A percentile compares a stretch with the other conserved stretches of the same genome.
phyloP scores from a whole-genome alignment of 73 alveolate genomes.

The Blepharisma stoltei region DNA sequence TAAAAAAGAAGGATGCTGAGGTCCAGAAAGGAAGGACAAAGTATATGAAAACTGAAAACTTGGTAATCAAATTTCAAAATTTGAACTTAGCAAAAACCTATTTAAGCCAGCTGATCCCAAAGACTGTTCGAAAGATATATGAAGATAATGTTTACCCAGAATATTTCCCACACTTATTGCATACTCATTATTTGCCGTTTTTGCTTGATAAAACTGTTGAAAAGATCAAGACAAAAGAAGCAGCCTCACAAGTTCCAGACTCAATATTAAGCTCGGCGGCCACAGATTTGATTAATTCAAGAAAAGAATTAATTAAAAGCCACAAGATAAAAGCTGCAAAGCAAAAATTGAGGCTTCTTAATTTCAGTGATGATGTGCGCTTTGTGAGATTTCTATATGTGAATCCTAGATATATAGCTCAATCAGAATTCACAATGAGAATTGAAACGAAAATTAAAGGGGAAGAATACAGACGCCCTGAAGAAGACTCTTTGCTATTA shows the following conservation, averaged over 20 bases:
- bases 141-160: slow-evolving; percentile 63
- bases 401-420: background rate
- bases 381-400: background rate
- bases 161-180: slow-evolving; percentile 54
- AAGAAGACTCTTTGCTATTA: slow-evolving; percentile 17
- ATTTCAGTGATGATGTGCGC: slow-evolving; percentile 8
- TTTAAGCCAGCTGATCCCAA: slow-evolving; percentile 42
- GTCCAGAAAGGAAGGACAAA: slow-evolving; percentile 48
- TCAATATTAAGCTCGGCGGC: background rate
- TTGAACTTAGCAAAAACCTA: slow-evolving; percentile 62
- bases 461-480: slow-evolving; percentile 26
- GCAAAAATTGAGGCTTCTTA: slow-evolving; percentile 43
- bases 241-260: slow-evolving; percentile 28
- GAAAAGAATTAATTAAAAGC: background rate
- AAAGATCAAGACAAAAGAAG: slow-evolving; percentile 43
- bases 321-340: slow-evolving; percentile 24
- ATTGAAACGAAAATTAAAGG: slow-evolving; percentile 34
- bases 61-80: slow-evolving; percentile 59
- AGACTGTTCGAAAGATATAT: slow-evolving; percentile 43
- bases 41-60: slow-evolving; percentile 46
- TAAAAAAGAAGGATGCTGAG: slow-evolving; percentile 62
- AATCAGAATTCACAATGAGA: slow-evolving; percentile 14
- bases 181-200: slow-evolving; percentile 68
- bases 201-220: slow-evolving; percentile 53
- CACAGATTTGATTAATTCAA: slow-evolving; percentile 30